These are phyloP conservation scores for Phytophthora macrochlamydospora DNA, from an alignment of 352 stramenopile species.

Conservation along the genomic window DNA sequence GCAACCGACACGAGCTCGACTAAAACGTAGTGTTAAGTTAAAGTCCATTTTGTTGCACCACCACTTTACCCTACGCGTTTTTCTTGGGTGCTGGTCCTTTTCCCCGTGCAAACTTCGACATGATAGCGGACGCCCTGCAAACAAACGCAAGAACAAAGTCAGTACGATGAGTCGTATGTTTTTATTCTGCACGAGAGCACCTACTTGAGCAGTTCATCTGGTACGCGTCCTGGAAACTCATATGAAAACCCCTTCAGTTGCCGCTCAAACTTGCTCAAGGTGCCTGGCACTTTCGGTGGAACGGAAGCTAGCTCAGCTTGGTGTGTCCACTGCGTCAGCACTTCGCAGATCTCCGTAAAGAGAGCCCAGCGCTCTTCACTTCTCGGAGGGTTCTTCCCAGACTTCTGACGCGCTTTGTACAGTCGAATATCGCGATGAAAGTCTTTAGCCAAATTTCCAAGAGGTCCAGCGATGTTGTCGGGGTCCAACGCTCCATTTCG, in stretches of 20 bases:
- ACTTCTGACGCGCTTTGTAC: slow-evolving; percentile 8
- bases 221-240: slow-evolving; percentile 7
- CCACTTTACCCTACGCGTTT: no score
- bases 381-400: slow-evolving; percentile 2
- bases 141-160: no score
- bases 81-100: no score
- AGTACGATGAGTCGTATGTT: no score
- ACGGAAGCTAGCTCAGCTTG: neutral
- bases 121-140: no score
- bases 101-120: no score
- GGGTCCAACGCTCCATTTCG: neutral
- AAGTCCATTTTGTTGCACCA: no score
- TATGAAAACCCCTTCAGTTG: slow-evolving; percentile 8
- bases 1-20: no score
- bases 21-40: no score
- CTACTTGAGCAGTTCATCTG: slow-evolving; percentile 2
- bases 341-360: slow-evolving; percentile 6
- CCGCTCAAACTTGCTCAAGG: slow-evolving; percentile 5
- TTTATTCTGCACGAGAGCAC: neutral
- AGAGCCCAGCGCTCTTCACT: slow-evolving; percentile 8
- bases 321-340: slow-evolving; percentile 9
- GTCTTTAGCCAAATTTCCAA: slow-evolving; percentile 1
- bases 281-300: neutral
- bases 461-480: slow-evolving; percentile 2
- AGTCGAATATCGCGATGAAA: slow-evolving; percentile 8